phyloP scores from a whole-genome alignment of 2,329 filamentous ascomycete species.

The Colletotrichum sp. region DNA sequence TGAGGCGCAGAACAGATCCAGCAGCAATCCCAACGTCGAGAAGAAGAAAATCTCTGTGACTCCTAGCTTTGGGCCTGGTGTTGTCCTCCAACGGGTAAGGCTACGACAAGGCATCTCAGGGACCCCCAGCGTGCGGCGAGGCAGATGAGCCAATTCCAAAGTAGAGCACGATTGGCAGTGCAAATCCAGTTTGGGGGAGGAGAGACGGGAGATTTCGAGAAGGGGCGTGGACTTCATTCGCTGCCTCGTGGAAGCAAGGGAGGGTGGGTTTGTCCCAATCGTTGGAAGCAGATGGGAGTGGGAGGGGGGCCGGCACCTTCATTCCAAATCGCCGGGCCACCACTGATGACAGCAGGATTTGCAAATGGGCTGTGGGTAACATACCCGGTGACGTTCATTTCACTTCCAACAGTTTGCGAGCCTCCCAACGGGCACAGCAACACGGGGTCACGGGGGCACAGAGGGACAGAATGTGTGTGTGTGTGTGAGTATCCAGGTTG shows the following conservation, averaged over 20 bases:
- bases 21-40: neutral
- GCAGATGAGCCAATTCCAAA: neutral
- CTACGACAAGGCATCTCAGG: neutral
- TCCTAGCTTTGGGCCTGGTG: neutral
- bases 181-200: neutral
- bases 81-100: neutral
- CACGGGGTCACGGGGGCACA: neutral
- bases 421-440: neutral
- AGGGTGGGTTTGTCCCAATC: neutral
- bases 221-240: neutral
- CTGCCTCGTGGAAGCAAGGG: neutral
- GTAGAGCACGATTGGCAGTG: neutral
- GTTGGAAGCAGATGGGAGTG: neutral
- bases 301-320: neutral
- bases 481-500: neutral
- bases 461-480: too few relatives aligned
- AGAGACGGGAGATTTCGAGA: neutral
- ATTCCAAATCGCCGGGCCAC: neutral
- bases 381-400: neutral
- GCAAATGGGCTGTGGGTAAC: neutral
- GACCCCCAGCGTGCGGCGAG: neutral
- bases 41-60: neutral
- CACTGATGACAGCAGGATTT: neutral
- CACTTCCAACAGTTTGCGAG: neutral
- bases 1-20: neutral